These are phyloP conservation scores for Marasmius tenuissimus DNA, from an alignment of 1,284 basidiomycete genomes.

Conservation along the genomic window DNA sequence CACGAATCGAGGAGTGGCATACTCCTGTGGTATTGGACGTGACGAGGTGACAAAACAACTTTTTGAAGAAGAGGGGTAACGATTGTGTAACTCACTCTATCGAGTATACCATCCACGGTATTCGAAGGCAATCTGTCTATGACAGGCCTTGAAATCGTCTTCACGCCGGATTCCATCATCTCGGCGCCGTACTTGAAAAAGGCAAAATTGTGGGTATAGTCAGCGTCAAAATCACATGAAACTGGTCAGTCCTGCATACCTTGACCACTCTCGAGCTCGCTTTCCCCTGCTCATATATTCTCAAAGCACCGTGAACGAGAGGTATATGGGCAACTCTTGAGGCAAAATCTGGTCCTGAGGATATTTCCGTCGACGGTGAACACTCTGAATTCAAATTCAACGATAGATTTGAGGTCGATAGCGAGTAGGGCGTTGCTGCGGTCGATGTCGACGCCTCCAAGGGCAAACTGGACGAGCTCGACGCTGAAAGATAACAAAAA, in stretches of 20 bases:
- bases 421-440: constrained; percentile 1
- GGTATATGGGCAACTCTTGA: constrained; percentile 33
- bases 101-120: constrained; percentile 57
- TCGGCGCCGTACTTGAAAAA: constrained; percentile 75
- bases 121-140: constrained; percentile 75
- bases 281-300: constrained; percentile 77
- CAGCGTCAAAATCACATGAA: constrained; percentile 16
- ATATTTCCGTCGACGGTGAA: constrained; percentile 7
- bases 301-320: constrained; percentile 67
- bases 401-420: constrained; percentile 11
- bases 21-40: neutral
- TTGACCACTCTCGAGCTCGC: constrained; percentile 79
- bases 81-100: constrained; percentile 42
- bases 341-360: constrained; percentile 41
- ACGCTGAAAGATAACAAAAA: neutral
- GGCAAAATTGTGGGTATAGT: neutral
- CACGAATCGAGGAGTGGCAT: neutral
- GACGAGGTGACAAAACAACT: neutral
- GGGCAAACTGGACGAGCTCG: constrained; percentile 3
- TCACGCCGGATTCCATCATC: constrained; percentile 85
- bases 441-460: constrained; percentile 16
- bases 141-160: constrained; percentile 82
- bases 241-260: constrained; percentile 34
- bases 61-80: neutral
- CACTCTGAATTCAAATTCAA: neutral